Conservation (phyloP, 352 stramenopile genomes). For the Globisporangium irregulare region DNA sequence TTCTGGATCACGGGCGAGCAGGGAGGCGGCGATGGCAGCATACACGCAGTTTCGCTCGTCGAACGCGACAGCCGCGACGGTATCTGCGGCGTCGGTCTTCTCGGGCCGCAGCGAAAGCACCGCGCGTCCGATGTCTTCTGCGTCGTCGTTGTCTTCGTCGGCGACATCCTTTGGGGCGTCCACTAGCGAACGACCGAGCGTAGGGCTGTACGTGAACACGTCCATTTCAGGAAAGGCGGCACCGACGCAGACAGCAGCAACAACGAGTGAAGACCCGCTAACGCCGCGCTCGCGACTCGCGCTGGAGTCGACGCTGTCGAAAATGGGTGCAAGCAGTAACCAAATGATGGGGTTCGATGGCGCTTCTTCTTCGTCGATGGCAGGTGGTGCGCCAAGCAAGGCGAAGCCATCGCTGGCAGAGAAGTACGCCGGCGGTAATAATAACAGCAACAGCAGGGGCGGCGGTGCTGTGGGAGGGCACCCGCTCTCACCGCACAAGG, state of each 20-base stretch:
- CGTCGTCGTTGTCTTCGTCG: slow-evolving; percentile 5
- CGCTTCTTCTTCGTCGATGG: slow-evolving; percentile 2
- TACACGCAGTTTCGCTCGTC: slow-evolving; percentile 17
- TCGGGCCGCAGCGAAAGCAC: slow-evolving; percentile 4
- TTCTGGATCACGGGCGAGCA: slow-evolving; percentile 6
- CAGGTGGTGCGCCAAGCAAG: background rate
- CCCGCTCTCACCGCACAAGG: slow-evolving; percentile 57
- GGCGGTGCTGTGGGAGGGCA: slow-evolving; percentile 7
- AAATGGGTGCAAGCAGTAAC: slow-evolving; percentile 18
- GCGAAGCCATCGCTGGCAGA: background rate
- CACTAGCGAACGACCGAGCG: background rate
- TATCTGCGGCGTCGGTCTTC: slow-evolving; percentile 9
- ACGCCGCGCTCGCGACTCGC: slow-evolving; percentile 47
- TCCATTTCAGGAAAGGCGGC: slow-evolving; percentile 1
- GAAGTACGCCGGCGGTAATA: slow-evolving; percentile 29
- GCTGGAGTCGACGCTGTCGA: slow-evolving; percentile 43
- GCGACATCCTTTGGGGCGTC: slow-evolving; percentile 4
- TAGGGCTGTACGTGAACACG: slow-evolving; percentile 14
- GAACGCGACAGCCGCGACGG: slow-evolving; percentile 5
- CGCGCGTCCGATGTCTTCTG: background rate
- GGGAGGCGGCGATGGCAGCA: slow-evolving; percentile 14
- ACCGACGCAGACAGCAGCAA: slow-evolving; percentile 12
- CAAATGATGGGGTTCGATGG: slow-evolving; percentile 20
- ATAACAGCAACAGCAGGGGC: slow-evolving; percentile 16
- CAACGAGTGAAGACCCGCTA: slow-evolving; percentile 39